Conservation (phyloP, 1,139 yeast genomes). For the Saccharomyces hybrid region DNA sequence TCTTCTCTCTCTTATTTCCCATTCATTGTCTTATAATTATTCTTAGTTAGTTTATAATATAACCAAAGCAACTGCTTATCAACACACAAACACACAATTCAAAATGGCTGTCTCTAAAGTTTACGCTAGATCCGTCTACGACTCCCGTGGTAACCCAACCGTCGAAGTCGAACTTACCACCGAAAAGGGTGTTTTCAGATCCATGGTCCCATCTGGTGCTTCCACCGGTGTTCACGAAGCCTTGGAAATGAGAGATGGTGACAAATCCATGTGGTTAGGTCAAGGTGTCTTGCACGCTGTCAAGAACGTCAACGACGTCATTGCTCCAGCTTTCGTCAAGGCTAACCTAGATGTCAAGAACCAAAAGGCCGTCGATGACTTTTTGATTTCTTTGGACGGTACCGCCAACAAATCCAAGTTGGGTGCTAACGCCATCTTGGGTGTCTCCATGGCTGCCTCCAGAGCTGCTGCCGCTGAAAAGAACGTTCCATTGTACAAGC, state of each 20-base stretch:
- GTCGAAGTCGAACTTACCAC: conserved; percentile 91
- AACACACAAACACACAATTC: conserved; percentile 5
- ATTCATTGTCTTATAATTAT: background rate
- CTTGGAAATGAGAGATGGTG: conserved; percentile 89
- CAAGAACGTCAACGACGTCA: conserved; percentile 77
- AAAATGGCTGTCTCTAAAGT: conserved; percentile 56
- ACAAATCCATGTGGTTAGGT: conserved; percentile 88
- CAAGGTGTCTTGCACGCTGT: conserved; percentile 93
- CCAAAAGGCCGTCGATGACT: conserved; percentile 73
- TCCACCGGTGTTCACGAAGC: conserved; percentile 95
- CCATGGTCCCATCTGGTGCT: conserved; percentile 95
- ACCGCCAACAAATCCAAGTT: conserved; percentile 88
- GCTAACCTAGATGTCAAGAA: conserved; percentile 67
- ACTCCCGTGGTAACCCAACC: conserved; percentile 97
- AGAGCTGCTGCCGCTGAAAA: conserved; percentile 93
- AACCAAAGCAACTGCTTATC: conserved; percentile 16
- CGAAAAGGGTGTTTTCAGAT: conserved; percentile 76
- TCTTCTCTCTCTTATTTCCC: background rate
- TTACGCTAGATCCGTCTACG: conserved; percentile 89
- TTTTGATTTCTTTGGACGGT: conserved; percentile 74
- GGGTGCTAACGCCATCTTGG: conserved; percentile 93
- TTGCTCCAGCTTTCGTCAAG: conserved; percentile 79
- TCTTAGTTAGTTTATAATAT: conserved; percentile 3
- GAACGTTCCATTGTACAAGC: conserved; percentile 77
- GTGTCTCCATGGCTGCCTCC: conserved; percentile 88